Base-by-base conservation (phyloP, 768 basidiomycete species). In the Termitomyces sp. region DNA sequence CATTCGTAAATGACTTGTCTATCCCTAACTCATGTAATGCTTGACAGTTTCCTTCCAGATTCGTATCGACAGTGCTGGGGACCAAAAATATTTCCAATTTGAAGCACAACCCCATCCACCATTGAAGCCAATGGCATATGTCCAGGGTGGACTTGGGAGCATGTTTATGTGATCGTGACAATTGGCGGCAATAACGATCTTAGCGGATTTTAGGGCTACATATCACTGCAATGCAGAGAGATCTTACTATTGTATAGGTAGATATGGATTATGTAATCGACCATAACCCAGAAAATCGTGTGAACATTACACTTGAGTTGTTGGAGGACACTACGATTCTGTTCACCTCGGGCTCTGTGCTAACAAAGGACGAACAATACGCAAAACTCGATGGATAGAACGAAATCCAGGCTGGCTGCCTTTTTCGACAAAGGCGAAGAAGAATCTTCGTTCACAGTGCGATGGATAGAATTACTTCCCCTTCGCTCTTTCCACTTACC, bases 121-220 rank as follows among this genome's bases (percentile, higher is more conserved):
- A 31, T 77, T 95, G 78, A 91, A 87, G 68, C 95, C 95, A 11
- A 97, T 97, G 95, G 94, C 94, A 2, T 96, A 93, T 63, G 80
- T 87, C 1, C 81, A 79, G 61, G 82, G 84, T 22, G 87, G 88
- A 9, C 70, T 93, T 56, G 79, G 82, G 16, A 85, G 73, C 64
- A 71, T 93, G 74, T 81, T 92, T 78, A 85, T 89, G 88, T 88
- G 39, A 54, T 54, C 30, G 49, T 33, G 27, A 13, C 27, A 6
- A 30, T 30, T 30, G 18, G 39, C 16, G 18, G 39, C 16, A n/a
- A 2, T 37, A 24, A 12, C 8, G 8, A 49, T 20, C 20, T 37
- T 51, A 36, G 49, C 30, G 27, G 31, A 64, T 59, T 31, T 57
- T n/a, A n/a, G n/a, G n/a, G n/a, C n/a, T 41, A n/a, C 7, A 16